Conservation (phyloP, 1,284 basidiomycete species). For the Papiliotrema laurentii region DNA sequence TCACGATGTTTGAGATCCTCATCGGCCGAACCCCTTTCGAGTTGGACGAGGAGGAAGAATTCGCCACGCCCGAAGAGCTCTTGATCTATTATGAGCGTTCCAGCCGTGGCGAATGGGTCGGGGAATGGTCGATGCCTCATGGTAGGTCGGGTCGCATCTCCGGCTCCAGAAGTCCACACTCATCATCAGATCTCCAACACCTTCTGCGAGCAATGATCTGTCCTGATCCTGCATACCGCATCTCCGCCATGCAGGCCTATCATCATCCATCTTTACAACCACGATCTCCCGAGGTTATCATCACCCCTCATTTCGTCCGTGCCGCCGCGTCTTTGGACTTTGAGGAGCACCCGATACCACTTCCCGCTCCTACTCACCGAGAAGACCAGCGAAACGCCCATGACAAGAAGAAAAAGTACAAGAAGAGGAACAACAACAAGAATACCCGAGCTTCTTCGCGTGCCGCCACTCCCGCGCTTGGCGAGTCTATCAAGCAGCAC, state of each 20-base stretch:
- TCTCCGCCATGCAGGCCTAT: slow-evolving; percentile 39
- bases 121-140: slow-evolving; percentile 63
- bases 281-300: slow-evolving; percentile 23
- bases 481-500: slow-evolving; percentile 41
- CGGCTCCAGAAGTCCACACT: not conserved
- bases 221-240: slow-evolving; percentile 36
- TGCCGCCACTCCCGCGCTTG: slow-evolving; percentile 23
- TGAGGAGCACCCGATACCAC: not conserved
- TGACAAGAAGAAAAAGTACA: slow-evolving; percentile 22
- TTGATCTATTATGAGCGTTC: slow-evolving; percentile 79
- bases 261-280: slow-evolving; percentile 36
- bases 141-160: slow-evolving; percentile 27
- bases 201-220: slow-evolving; percentile 42
- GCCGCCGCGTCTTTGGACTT: slow-evolving; percentile 22
- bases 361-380: not conserved
- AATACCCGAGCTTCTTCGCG: slow-evolving; percentile 6
- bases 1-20: slow-evolving; percentile 89
- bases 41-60: slow-evolving; percentile 57
- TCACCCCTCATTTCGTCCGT: slow-evolving; percentile 45
- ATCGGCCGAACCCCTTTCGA: slow-evolving; percentile 89
- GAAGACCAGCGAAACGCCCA: slow-evolving; percentile 14
- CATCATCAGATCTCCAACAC: slow-evolving; percentile 27
- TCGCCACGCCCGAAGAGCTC: slow-evolving; percentile 71
- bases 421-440: slow-evolving; percentile 4
- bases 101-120: slow-evolving; percentile 76